Base-by-base conservation (phyloP, 371 early-diverging fungal species). In the Zopfochytrium polystomum region DNA sequence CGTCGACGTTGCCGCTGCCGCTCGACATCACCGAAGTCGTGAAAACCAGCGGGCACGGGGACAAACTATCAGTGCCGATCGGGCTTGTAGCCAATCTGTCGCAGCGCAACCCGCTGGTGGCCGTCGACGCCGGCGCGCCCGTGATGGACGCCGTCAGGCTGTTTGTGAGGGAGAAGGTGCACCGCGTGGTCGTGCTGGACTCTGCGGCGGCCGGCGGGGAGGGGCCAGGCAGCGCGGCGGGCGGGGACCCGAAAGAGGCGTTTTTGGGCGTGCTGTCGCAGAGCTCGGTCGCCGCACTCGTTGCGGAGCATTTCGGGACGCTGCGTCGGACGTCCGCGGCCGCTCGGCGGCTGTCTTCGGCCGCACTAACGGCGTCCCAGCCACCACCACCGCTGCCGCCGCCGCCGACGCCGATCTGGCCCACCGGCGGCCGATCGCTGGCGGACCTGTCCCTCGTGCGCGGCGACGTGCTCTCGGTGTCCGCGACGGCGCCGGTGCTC, bases 11-110 rank as follows among this genome's bases (percentile, higher is more conserved):
- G n/a, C n/a, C n/a, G n/a, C n/a, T n/a, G n/a, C n/a, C n/a, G n/a
- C n/a, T n/a, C n/a, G 76, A 73, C 35, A 52, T 74, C 48, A 62
- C 64, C 1, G 77, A 76, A 34, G 67, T 76, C 44, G 68, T 76
- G 9, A 71, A 70, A 52, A n/a, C n/a, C n/a, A 45, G 70, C 9
- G 74, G 74, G 3, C 13, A 60, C 20, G 38, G 38, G 35, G 71
- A 73, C 56, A 50, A 63, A 18, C 68, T 67, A 18, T 67, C 61
- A 38, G 77, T 77, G 6, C 74, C 71, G n/a, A 66, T 77, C 60
- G 68, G 72, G 42, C 67, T 72, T 29, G 63, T 77, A 7, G 35
- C 60, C 52, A 77, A 77, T 55, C 58, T 77, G 23, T 70, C 70
- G 23, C 62, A 65, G 27, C 30, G 48, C 25, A 69, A 77, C 63